phyloP scores from a whole-genome alignment of 345 rosid genomes.

The Atalantia buxifolia region DNA sequence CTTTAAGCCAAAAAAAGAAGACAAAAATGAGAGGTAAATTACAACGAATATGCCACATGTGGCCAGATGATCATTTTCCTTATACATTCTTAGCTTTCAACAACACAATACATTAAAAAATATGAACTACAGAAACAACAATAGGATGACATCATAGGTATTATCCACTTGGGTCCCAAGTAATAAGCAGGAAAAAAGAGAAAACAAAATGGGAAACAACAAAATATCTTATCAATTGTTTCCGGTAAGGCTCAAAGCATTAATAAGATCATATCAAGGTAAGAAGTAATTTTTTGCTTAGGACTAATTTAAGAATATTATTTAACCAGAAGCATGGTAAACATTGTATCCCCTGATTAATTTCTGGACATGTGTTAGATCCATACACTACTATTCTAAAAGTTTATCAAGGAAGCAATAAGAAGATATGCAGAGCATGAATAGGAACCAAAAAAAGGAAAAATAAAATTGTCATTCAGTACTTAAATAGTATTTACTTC shows the following conservation, averaged over 20 bases:
- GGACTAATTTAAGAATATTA: not conserved
- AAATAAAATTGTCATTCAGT: not conserved
- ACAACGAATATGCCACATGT: too few species aligned
- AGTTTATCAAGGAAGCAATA: not conserved
- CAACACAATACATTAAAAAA: not conserved
- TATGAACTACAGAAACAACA: not conserved
- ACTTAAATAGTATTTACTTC: constrained; percentile 45
- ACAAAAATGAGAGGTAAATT: not conserved
- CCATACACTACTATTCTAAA: not conserved
- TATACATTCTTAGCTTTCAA: not conserved
- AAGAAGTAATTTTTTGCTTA: not conserved
- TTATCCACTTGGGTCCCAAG: not conserved
- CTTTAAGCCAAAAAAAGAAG: not conserved
- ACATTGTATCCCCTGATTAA: not conserved
- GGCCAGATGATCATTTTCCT: not conserved
- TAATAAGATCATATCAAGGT: too few species aligned
- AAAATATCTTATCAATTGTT: not conserved
- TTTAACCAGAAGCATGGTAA: not conserved
- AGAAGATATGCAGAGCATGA: not conserved
- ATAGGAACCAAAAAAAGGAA: not conserved
- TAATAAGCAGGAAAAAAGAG: not conserved
- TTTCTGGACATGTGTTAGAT: not conserved
- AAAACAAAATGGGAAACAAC: not conserved
- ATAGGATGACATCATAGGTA: not conserved
- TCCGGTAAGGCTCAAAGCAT: not conserved